Evolutionary conservation across 2,329 filamentous ascomycete genomes (phyloP), one percentile per base, ranked within the genome.

Genomic region (Beauveria caledonica): DNA sequence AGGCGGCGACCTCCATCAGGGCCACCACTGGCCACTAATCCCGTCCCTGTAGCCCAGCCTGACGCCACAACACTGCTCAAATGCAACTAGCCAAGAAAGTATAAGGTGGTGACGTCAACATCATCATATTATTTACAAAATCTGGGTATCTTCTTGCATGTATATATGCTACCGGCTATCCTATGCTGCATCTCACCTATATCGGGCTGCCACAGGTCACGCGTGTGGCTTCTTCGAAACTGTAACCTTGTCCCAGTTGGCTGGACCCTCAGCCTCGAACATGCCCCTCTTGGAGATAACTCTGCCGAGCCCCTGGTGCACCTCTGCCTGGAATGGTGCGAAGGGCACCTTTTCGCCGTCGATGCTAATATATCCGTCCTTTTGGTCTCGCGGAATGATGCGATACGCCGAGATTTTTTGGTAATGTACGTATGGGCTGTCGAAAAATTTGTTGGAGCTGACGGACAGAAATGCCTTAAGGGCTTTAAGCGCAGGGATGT

Each of bases 321-420:
- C 81, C 74, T 99, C 94, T 2, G 87, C 90, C 76, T 99, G 94
- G 70, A 97, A 95, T 0, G 90, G 88, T 67, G 87, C 87, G 71
- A 96, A 97, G 0, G 91, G 89, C 3, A 96, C 80, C 58, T 83
- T 82, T 75, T 99, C 94, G 42, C 94, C 94, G 69, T 97, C 94
- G 65, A 99, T 91, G 71, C 91, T 95, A 71, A 99, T 95, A 71
- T 89, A 94, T 1, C 93, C 93, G 63, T 86, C 81, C 44, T 83
- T 77, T 67, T 86, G 81, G 63, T 87, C 76, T 58, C 84, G 85
- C 0, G 94, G 94, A 3, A 87, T 86, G 64, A 99, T 87, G 46
- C 94, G 83, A 71, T 94, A 97, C 0, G 88, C 94, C n/a, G 83
- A 81, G 4, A 97, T 82, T 72, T 99, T 99, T 67, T 86, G 84